Evolutionary conservation across 768 basidiomycete genomes (phyloP), one percentile per base, ranked within the genome.

Genomic region (Xerocomellus chrysenteron): DNA sequence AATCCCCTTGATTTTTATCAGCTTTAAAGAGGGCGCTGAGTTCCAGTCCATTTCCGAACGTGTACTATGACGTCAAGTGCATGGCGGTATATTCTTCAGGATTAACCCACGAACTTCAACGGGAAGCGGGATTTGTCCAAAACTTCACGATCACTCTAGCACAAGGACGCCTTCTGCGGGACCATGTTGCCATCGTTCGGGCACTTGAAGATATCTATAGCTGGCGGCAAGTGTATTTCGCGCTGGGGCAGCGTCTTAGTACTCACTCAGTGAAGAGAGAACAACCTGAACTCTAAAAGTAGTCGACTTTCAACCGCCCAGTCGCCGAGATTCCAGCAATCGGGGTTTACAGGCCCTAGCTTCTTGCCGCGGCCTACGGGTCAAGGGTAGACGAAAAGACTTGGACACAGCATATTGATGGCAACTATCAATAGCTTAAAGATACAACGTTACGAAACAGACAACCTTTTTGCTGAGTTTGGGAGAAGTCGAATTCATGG

Each of bases 201-300:
- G 45, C 52, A 4, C 54, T 79, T 35, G 77, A 78, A 62, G 70
- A 72, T 44, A 56, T 78, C 1, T 80, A 74, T 57, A 80, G 78
- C 50, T 61, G 68, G 49, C 73, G 73, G 79, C 73, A 64, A 43
- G 68, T 5, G 3, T 52, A 36, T 52, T 44, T 47, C 16, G 26
- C 16, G 12, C 6, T 33, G 35, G 4, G 7, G 9, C 8, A 50
- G 44, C 17, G 7, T 48, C 16, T 56, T 2, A 33, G 14, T 58
- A 39, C 32, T 30, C 33, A 32, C 9, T 8, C 30, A 0, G 32
- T 26, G n/a, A 52, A 78, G 77, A 42, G 58, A 74, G 59, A 75
- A 78, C 57, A 73, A 77, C 47, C 74, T 73, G 24, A 64, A 63
- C 7, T 74, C 65, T 19, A 50, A 42, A 9, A 64, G 40, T 17